Evolutionary conservation across 306 rosid species (phyloP).

Genomic region (Fagus sylvatica): DNA sequence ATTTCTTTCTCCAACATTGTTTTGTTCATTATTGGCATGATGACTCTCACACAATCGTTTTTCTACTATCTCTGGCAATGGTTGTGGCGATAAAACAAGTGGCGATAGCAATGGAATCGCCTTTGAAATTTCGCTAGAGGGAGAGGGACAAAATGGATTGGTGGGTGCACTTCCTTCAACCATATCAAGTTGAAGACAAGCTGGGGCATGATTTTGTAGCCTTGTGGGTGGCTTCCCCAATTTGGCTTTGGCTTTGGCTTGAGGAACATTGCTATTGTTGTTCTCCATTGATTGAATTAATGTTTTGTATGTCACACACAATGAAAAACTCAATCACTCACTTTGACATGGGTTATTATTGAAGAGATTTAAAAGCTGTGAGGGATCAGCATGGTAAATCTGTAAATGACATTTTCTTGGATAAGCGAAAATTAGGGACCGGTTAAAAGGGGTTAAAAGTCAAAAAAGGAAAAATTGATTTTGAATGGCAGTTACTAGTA

Average conservation of each 20-base stretch:
- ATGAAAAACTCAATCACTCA: neutral
- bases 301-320: neutral
- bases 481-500: slow-evolving; percentile 10
- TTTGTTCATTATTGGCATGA: neutral
- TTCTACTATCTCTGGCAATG: slow-evolving; percentile 27
- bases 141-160: slow-evolving; percentile 15
- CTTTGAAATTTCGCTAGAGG: slow-evolving; percentile 27
- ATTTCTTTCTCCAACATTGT: neutral
- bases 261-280: neutral
- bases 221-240: slow-evolving; percentile 44
- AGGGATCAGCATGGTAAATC: neutral
- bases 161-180: slow-evolving; percentile 2
- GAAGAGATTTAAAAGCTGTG: slow-evolving; percentile 8
- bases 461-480: neutral
- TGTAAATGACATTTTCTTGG: slow-evolving; percentile 7
- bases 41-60: neutral
- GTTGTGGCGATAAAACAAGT: slow-evolving; percentile 49
- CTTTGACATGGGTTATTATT: neutral
- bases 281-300: slow-evolving; percentile 31
- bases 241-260: slow-evolving; percentile 13
- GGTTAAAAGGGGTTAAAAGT: slow-evolving; percentile 8
- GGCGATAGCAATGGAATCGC: slow-evolving; percentile 78
- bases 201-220: slow-evolving; percentile 67
- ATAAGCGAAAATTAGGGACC: slow-evolving; percentile 10
- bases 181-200: slow-evolving; percentile 52